Conservation (phyloP, 192 early-diverging fungal species). For the Backusella tarrabulga region DNA sequence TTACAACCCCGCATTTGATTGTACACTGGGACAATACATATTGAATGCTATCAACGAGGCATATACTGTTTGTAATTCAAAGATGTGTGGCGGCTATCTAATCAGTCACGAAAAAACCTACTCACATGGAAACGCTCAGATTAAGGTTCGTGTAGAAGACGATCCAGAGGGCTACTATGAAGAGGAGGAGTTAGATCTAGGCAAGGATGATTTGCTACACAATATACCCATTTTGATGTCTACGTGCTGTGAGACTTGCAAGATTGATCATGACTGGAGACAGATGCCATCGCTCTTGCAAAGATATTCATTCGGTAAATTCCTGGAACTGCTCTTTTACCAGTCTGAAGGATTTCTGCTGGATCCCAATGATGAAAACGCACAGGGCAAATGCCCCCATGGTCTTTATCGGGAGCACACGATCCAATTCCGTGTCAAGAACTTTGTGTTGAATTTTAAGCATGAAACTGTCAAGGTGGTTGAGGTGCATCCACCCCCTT, state of each 20-base stretch:
- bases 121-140: conserved; percentile 75
- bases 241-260: background rate
- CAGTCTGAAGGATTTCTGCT: conserved; percentile 38
- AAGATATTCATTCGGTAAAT: conserved; percentile 98
- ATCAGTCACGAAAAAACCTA: conserved; percentile 83
- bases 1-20: conserved; percentile 69
- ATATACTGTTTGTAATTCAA: conserved; percentile 59
- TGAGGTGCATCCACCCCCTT: conserved; percentile 72
- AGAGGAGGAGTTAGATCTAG: background rate
- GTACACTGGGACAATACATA: conserved; percentile 86
- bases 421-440: conserved; percentile 75
- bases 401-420: conserved; percentile 79
- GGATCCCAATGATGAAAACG: conserved; percentile 44
- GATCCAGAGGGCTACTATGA: background rate
- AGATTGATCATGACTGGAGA: background rate
- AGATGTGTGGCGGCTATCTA: conserved; percentile 77
- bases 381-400: conserved; percentile 75
- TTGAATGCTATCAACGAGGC: conserved; percentile 76
- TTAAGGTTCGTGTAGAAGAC: conserved; percentile 64
- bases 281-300: conserved; percentile 79
- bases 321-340: conserved; percentile 90
- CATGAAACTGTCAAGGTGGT: conserved; percentile 67
- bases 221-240: conserved; percentile 9
- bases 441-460: conserved; percentile 78
- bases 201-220: conserved; percentile 1